These are phyloP conservation scores for Triangularia verruculosa DNA, from an alignment of 2,329 filamentous ascomycete genomes.

Conservation along the genomic window DNA sequence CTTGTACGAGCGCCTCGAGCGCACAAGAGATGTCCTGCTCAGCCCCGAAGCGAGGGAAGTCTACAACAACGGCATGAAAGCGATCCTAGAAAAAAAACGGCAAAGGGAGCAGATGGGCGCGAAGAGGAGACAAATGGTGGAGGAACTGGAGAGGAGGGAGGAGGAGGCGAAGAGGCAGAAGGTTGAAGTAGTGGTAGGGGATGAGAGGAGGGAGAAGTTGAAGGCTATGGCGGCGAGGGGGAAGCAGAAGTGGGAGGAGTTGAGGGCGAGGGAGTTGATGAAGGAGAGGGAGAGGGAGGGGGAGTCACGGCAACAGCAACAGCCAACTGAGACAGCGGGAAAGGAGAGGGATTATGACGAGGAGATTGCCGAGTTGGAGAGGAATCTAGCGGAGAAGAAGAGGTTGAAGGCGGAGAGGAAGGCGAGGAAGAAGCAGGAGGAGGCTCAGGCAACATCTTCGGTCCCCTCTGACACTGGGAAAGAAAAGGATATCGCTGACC, in stretches of 20 bases:
- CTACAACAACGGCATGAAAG: slow-evolving; percentile 75
- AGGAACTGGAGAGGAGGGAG: slow-evolving; percentile 58
- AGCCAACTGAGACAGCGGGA: background rate
- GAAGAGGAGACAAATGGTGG: slow-evolving; percentile 71
- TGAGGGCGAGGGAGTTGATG: slow-evolving; percentile 41
- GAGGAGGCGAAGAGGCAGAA: slow-evolving; percentile 66
- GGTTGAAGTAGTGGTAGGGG: slow-evolving; percentile 10
- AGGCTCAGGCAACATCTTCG: slow-evolving; percentile 16
- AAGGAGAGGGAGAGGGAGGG: slow-evolving; percentile 36
- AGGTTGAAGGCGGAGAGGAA: slow-evolving; percentile 42
- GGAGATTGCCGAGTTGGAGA: slow-evolving; percentile 44
- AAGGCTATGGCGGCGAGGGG: slow-evolving; percentile 35
- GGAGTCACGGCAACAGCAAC: slow-evolving; percentile 13
- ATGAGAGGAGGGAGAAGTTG: slow-evolving; percentile 15
- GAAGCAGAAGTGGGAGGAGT: slow-evolving; percentile 38
- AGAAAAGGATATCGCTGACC: slow-evolving; percentile 10
- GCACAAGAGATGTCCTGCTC: slow-evolving; percentile 79
- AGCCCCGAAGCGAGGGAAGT: slow-evolving; percentile 67
- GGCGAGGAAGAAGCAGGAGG: slow-evolving; percentile 42
- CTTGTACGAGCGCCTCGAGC: slow-evolving; percentile 81
- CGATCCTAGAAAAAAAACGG: slow-evolving; percentile 64
- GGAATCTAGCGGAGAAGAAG: slow-evolving; percentile 39
- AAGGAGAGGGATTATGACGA: slow-evolving; percentile 31
- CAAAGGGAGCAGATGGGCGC: slow-evolving; percentile 72
- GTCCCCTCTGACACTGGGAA: slow-evolving; percentile 7